Conservation (phyloP, 2,329 filamentous ascomycete species). For the Bipolaris oryzae region DNA sequence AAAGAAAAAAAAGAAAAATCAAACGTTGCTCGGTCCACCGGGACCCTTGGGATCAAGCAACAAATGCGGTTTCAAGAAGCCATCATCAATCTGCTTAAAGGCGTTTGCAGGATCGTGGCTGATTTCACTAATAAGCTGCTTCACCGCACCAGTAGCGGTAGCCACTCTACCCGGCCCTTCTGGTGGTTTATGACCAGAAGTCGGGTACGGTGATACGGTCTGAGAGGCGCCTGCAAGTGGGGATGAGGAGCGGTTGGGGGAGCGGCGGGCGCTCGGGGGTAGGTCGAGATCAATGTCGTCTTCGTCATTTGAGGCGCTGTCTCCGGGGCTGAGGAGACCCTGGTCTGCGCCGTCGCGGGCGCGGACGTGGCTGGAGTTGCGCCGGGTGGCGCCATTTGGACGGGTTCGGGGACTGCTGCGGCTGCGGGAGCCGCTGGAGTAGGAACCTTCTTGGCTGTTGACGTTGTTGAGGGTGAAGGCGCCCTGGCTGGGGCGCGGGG, state of each 20-base stretch:
- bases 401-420: slow-evolving; percentile 56
- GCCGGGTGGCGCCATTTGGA: slow-evolving; percentile 53
- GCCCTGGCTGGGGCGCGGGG: slow-evolving; percentile 62
- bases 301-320: slow-evolving; percentile 59
- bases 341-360: slow-evolving; percentile 59
- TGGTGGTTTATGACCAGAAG: slow-evolving; percentile 42
- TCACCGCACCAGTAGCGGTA: slow-evolving; percentile 77
- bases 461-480: slow-evolving; percentile 63
- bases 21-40: slow-evolving; percentile 43
- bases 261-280: slow-evolving; percentile 61
- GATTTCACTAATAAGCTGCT: slow-evolving; percentile 76
- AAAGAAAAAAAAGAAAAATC: slow-evolving; percentile 8
- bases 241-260: slow-evolving; percentile 48
- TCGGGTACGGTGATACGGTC: slow-evolving; percentile 45
- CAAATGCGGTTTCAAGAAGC: slow-evolving; percentile 91
- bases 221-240: slow-evolving; percentile 26
- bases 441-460: slow-evolving; percentile 58
- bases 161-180: slow-evolving; percentile 50
- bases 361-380: slow-evolving; percentile 58
- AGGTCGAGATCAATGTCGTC: slow-evolving; percentile 64
- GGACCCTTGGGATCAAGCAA: slow-evolving; percentile 70
- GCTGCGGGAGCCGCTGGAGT: slow-evolving; percentile 62
- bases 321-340: slow-evolving; percentile 59
- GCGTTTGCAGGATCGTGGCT: slow-evolving; percentile 87
- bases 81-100: slow-evolving; percentile 92